Evolutionary conservation across 1,139 yeast genomes (phyloP), one percentile per base, ranked within the genome.

Genomic region (Lodderomyces orthopsilosis): DNA sequence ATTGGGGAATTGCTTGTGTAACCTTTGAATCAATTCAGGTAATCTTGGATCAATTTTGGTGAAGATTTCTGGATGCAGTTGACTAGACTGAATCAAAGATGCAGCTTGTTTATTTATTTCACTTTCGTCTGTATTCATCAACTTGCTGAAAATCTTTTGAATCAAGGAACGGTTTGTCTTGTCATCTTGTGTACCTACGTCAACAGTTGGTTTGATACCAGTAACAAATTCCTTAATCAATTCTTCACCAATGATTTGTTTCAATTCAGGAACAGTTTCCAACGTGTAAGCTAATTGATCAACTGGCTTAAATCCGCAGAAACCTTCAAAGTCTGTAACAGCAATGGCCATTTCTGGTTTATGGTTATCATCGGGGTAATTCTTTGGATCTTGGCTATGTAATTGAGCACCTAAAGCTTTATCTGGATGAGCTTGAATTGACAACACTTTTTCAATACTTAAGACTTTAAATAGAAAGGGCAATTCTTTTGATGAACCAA

Each of bases 311-410:
- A 93, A 93, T 0, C 99, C 99, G 66, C 98, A 93, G 70, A 93
- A 91, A 0, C 97, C 98, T 70, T 93, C 98, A 57, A 93, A 93
- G 48, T 81, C 88, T 15, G 98, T 91, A 43, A 93, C 82, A 9
- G 98, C 98, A 62, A 93, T 82, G 42, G 98, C 98, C 98, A 93
- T 94, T 66, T 93, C 99, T 18, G 99, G 99, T 73, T 93, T 93
- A 69, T 93, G 99, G 72, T 93, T 93, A 62, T 83, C 95, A 67
- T 93, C 99, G 3, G 98, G 98, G 64, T 94, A 93, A 68, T 93
- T 87, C 56, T 83, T 82, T 44, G 98, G 98, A 67, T 93, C 98
- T 26, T 75, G 68, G 12, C 77, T 75, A 60, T 86, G 96, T 57
- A 93, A 74, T 51, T 79, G 79, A 37, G 77, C 81, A 33, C 87